Evolutionary conservation across 1,284 basidiomycete genomes (phyloP), one percentile per base, ranked within the genome.

Genomic region (Quambalaria eucalypti): DNA sequence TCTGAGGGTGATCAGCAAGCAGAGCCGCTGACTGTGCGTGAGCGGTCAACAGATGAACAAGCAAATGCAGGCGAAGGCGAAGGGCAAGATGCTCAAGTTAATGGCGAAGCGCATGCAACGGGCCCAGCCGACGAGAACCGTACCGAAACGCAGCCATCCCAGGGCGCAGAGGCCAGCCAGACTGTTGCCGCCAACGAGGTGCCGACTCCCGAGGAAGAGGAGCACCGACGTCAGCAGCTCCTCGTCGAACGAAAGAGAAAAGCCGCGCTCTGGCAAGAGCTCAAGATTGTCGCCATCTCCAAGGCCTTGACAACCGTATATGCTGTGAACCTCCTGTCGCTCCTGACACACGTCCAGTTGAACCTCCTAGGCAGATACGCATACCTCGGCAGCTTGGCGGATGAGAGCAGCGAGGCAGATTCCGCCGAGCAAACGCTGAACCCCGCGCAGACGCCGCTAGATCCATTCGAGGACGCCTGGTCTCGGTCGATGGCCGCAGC

Each of bases 251-350:
- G 55, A 7, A 48, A 46, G 28, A 50, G 52, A 8, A 76, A 76
- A 53, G 55, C 70, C 30, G 62, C 57, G 23, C 66, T 76, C 14
- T 76, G 73, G 73, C 71, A 73, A 61, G 60, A 74, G 16, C 65
- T 76, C 53, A 74, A 74, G 38, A 52, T 68, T 48, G 51, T 54
- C 19, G 86, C 90, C 1, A 83, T 93, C 67, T 88, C 88, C 2
- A 81, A 90, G 50, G 86, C 87, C n/a, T 76, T 93, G 42, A 90
- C 89, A 7, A 83, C 85, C 0, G 76, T 92, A 19, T 93, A 93
- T 75, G 83, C 87, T 2, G 82, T 85, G 38, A 85, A 86, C 23
- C 82, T 93, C 28, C 82, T 93, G 33, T 82, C 86, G 2, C 80
- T 93, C 9, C 82, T 90, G 61, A 90, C 88, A 1, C 82, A 85